Conservation (phyloP, 305 asterid genomes). For the Fraxinus baroniana region DNA sequence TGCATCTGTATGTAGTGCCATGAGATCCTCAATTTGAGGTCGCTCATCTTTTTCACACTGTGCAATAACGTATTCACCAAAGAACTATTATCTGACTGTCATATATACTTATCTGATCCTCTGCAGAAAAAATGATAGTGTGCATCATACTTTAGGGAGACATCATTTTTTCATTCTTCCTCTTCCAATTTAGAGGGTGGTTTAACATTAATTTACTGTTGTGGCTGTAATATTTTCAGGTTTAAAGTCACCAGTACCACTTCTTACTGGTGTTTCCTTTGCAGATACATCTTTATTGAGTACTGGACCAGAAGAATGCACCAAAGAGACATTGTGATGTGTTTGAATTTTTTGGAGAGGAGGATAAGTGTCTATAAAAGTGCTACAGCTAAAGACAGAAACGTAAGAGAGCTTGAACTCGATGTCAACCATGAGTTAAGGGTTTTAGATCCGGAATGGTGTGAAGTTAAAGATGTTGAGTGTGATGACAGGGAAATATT, state of each 20-base stretch:
- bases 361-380: slow-evolving; percentile 3
- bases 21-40: slow-evolving; percentile 18
- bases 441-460: slow-evolving; percentile 23
- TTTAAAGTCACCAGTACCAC: not conserved
- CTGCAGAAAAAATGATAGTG: slow-evolving; percentile 17
- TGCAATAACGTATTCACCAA: slow-evolving; percentile 16
- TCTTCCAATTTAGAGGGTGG: slow-evolving; percentile 15
- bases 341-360: slow-evolving; percentile 21
- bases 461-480: slow-evolving; percentile 30
- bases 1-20: slow-evolving; percentile 10
- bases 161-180: slow-evolving; percentile 13
- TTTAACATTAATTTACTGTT: slow-evolving; percentile 16
- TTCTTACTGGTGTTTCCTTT: slow-evolving; percentile 14
- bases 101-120: slow-evolving; percentile 18
- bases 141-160: slow-evolving; percentile 17
- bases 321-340: slow-evolving; percentile 15
- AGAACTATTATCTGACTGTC: slow-evolving; percentile 21
- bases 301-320: slow-evolving; percentile 19
- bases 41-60: slow-evolving; percentile 16
- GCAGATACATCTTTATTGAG: slow-evolving; percentile 14
- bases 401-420: not conserved
- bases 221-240: slow-evolving; percentile 13
- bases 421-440: slow-evolving; percentile 14
- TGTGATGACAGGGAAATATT: slow-evolving; percentile 10
- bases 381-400: not conserved